These are phyloP conservation scores for Moesziomyces antarcticus DNA, from an alignment of 1,284 basidiomycete genomes.

Conservation along the genomic window DNA sequence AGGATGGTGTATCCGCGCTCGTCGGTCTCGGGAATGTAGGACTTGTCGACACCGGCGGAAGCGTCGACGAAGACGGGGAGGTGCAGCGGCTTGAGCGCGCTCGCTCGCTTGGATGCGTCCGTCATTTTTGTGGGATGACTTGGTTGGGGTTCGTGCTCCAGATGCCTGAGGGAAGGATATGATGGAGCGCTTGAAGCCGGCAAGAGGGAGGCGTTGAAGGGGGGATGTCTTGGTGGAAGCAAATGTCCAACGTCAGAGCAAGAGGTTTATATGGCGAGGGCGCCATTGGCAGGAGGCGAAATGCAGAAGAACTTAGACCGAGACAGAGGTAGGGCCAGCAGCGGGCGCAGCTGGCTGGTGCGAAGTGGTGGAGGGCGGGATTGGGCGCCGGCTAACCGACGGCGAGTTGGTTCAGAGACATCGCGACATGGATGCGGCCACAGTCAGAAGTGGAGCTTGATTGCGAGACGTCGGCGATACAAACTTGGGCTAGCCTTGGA, in stretches of 20 bases:
- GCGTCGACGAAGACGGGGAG: slow-evolving; percentile 42
- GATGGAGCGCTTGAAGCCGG: too few relatives aligned
- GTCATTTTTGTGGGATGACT: slow-evolving; percentile 13
- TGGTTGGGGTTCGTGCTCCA: neutral
- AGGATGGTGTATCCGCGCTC: slow-evolving; percentile 45
- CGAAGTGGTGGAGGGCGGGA: slow-evolving; percentile 6
- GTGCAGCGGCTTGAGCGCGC: slow-evolving; percentile 26
- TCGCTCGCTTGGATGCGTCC: slow-evolving; percentile 20
- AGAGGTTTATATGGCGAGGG: neutral
- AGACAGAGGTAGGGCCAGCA: neutral
- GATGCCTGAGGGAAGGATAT: too few relatives aligned
- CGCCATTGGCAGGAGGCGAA: too few relatives aligned
- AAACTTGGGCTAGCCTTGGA: neutral
- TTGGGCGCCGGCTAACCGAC: neutral
- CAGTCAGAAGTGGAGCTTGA: neutral
- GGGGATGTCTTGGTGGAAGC: neutral
- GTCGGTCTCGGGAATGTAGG: slow-evolving; percentile 35
- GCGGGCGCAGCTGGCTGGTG: neutral
- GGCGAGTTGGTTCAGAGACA: slow-evolving; percentile 8
- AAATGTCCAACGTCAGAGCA: neutral
- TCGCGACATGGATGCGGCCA: slow-evolving; percentile 16
- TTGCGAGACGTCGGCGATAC: neutral
- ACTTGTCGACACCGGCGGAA: slow-evolving; percentile 25
- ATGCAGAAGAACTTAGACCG: neutral
- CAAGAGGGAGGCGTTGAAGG: too few relatives aligned